Percentiles rank a stretch among this genome's conserved stretches.
phyloP scores from a whole-genome alignment of 805 yeast genomes.

The Wilhelminamyces savonicus region DNA sequence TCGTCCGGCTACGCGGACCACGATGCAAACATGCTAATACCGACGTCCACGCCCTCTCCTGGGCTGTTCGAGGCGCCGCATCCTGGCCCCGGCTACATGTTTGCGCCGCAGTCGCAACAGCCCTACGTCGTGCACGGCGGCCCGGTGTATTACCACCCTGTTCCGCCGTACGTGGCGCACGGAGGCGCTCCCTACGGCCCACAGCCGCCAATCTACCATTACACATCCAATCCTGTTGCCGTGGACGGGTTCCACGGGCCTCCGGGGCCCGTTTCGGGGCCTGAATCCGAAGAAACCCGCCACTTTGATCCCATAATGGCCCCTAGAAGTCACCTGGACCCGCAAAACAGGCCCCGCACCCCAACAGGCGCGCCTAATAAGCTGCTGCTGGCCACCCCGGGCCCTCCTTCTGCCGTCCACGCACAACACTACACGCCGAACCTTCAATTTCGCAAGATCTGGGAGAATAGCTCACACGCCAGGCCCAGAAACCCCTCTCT shows the following conservation, averaged over 20 bases:
- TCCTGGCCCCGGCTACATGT: neutral
- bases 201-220: slow-evolving; percentile 1
- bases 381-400: too few species aligned
- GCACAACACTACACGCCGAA: slow-evolving; percentile 19
- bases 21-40: slow-evolving; percentile 2
- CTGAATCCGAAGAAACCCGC: too few species aligned
- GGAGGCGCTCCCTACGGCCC: neutral
- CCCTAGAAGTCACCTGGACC: too few species aligned
- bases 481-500: slow-evolving; percentile 43
- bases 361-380: too few species aligned
- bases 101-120: slow-evolving; percentile 2
- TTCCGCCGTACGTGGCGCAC: slow-evolving; percentile 1
- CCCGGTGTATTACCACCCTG: slow-evolving; percentile 3
- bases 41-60: slow-evolving; percentile 7
- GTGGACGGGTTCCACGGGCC: too few species aligned
- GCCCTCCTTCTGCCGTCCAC: too few species aligned
- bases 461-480: slow-evolving; percentile 15
- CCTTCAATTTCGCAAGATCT: slow-evolving; percentile 30
- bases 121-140: slow-evolving; percentile 2
- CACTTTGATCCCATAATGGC: too few species aligned
- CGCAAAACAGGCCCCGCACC: too few species aligned
- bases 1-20: slow-evolving; percentile 3
- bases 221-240: slow-evolving; percentile 1
- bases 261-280: too few species aligned
- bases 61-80: slow-evolving; percentile 4